Base-by-base conservation (phyloP, 306 rosid genomes). In the Quercus agrifolia region DNA sequence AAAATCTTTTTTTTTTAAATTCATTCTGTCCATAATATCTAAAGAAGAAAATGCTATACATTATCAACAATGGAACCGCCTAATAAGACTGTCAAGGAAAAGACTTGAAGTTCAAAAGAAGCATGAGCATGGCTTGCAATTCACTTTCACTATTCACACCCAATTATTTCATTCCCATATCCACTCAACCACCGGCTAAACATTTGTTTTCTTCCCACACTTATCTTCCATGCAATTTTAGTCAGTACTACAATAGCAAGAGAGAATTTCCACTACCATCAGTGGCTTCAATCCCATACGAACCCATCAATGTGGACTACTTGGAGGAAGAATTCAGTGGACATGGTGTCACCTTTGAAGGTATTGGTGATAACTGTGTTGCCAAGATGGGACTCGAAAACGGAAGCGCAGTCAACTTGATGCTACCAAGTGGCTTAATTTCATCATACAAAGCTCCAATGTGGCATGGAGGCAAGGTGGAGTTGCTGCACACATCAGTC, bases 391-490 rank as follows among this genome's bases (percentile, higher is more conserved):
- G 79, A 62, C 35, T 94, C 85, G 88, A 83, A 33, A 94, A 90
- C 66, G 92, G 98, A 59, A 92, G 94, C 85, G 70, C 78, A 51
- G 94, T 81, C 57, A 86, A 87, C 69, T 66, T 94, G 78, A 81
- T 92, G 94, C 72, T 94, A 38, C 98, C 94, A 46, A 90, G 89
- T 78, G 98, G 97, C 33, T 78, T 91, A 74, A 87, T 94, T 72
- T 87, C 97, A 0, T 94, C 98, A 15, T 92, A 91, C 77, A 94
- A 91, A 81, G 86, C 94, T 62, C 83, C 86, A 35, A 89, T 94
- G 98, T 94, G 97, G 98, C 98, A 94, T 70, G 94, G 98, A 0
- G 97, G 93, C 66, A 85, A 80, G 8, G 74, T 86, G n/a, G 98
- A 92, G 84, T 49, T 94, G 74, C 92, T 94, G 44, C 93, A 94